These are phyloP conservation scores for Dendrobium huoshanense DNA, from an alignment of 106 monocot genomes.

Conservation along the genomic window DNA sequence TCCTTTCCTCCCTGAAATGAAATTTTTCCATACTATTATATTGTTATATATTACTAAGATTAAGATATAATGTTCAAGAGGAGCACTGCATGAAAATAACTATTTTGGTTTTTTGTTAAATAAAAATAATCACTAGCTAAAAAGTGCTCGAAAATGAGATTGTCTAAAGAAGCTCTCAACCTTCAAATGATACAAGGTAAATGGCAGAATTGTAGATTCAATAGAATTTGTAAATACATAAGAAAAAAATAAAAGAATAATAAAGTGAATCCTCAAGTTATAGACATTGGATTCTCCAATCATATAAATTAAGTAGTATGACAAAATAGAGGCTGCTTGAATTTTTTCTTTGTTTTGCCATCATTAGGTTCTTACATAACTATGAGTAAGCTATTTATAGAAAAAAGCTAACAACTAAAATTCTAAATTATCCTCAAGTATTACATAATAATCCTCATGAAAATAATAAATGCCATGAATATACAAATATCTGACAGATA, in stretches of 20 bases:
- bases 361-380: not conserved
- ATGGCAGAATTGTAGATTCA: not conserved
- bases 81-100: not conserved
- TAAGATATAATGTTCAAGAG: not conserved
- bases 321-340: not conserved
- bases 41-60: not conserved
- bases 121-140: not conserved
- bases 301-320: not conserved
- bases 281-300: not conserved
- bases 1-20: constrained; percentile 68
- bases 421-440: not conserved
- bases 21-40: not conserved
- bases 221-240: not conserved
- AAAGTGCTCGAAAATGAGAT: not conserved
- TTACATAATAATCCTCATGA: not conserved
- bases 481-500: not conserved
- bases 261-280: not conserved
- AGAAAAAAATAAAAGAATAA: not conserved
- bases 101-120: not conserved
- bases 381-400: not conserved
- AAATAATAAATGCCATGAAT: not conserved
- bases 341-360: not conserved
- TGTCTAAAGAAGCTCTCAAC: not conserved
- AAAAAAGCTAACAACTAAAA: not conserved
- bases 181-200: not conserved